A percentile compares a stretch with the other conserved stretches of the same genome.
These are phyloP conservation scores for Aegle marmelos DNA, from an alignment of 345 rosid species.

Conservation along the genomic window DNA sequence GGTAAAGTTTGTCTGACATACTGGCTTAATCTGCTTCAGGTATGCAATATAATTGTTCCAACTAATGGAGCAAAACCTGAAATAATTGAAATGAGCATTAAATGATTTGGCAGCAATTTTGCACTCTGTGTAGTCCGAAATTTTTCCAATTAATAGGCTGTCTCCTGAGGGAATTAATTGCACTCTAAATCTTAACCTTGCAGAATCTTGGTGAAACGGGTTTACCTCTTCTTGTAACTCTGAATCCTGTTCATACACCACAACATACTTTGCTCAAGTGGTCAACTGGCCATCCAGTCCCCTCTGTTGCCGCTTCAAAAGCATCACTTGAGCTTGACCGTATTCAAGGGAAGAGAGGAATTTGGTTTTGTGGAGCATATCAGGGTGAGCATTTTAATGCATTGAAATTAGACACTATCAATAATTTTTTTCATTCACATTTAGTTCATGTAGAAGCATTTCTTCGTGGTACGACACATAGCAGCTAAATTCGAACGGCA, in stretches of 20 bases:
- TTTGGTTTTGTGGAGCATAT: slow-evolving; percentile 97
- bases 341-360: slow-evolving; percentile 80
- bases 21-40: slow-evolving; percentile 98
- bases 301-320: slow-evolving; percentile 79
- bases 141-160: neutral
- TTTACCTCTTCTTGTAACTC: slow-evolving; percentile 72
- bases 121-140: neutral
- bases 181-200: slow-evolving; percentile 12
- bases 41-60: slow-evolving; percentile 15
- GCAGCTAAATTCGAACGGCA: too few relatives aligned
- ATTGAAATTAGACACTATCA: neutral
- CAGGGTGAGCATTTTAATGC: slow-evolving; percentile 44
- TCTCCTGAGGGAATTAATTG: neutral
- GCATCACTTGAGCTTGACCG: slow-evolving; percentile 69
- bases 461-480: too few relatives aligned
- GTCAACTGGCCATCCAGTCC: slow-evolving; percentile 87
- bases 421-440: too few relatives aligned
- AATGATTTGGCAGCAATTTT: neutral
- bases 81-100: neutral
- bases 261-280: slow-evolving; percentile 66
- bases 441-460: too few relatives aligned
- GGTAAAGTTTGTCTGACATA: slow-evolving; percentile 76
- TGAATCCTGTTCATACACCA: slow-evolving; percentile 69
- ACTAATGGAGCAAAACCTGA: neutral
- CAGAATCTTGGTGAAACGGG: slow-evolving; percentile 76